Evolutionary conservation across 1,284 basidiomycete genomes (phyloP).

Genomic region (Moesziomyces sp.): DNA sequence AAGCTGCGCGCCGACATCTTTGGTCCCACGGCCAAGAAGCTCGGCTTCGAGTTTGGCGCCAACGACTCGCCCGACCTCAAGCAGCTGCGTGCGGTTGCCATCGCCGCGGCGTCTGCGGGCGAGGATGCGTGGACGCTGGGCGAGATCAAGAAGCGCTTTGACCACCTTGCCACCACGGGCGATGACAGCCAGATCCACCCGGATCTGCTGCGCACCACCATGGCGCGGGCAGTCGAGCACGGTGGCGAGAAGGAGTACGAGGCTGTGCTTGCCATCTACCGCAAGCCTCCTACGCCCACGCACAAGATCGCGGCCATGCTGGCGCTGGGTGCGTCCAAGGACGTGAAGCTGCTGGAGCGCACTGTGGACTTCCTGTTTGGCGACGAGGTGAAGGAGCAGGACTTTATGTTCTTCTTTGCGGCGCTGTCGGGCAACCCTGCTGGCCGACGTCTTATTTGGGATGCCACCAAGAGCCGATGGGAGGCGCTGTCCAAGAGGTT

Average conservation of each 20-base stretch:
- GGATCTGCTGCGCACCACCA: conserved; percentile 62
- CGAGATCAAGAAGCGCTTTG: conserved; percentile 81
- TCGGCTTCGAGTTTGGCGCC: conserved; percentile 81
- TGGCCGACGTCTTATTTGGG: conserved; percentile 66
- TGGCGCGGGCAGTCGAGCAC: conserved; percentile 73
- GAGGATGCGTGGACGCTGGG: conserved; percentile 60
- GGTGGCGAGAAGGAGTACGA: conserved; percentile 81
- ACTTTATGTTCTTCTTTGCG: conserved; percentile 66
- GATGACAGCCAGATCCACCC: conserved; percentile 82
- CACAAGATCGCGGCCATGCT: conserved; percentile 68
- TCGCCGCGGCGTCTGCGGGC: conserved; percentile 74
- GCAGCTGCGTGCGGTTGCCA: conserved; percentile 81
- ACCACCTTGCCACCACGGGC: conserved; percentile 76
- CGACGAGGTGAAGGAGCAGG: conserved; percentile 68
- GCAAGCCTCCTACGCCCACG: conserved; percentile 72
- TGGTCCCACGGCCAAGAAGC: conserved; percentile 79
- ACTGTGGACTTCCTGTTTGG: conserved; percentile 65
- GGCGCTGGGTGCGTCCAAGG: conserved; percentile 63
- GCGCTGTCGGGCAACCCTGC: conserved; percentile 62
- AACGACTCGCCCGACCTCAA: conserved; percentile 79
- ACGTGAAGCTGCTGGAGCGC: conserved; percentile 61
- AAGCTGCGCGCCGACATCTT: conserved; percentile 73
- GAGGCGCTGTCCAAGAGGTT: conserved; percentile 74
- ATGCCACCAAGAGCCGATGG: conserved; percentile 65
- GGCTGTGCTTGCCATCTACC: conserved; percentile 74